Evolutionary conservation across 768 basidiomycete species (phyloP).

Genomic region (Russula olivacea): DNA sequence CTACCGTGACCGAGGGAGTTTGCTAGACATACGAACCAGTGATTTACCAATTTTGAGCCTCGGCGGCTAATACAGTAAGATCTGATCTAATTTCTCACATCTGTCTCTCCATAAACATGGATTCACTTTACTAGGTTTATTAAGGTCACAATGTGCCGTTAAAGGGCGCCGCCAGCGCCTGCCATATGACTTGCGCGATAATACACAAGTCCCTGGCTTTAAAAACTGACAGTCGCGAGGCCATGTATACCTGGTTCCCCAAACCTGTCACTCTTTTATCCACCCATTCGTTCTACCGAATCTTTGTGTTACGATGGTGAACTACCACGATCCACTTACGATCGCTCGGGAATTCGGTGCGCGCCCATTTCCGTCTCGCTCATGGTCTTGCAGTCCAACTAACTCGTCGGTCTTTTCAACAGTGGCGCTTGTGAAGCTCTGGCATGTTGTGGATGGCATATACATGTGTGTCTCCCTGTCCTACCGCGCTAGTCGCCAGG

Average conservation of each 20-base stretch:
- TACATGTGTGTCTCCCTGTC: constrained; percentile 2
- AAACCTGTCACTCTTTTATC: not conserved
- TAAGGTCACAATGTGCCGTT: no score
- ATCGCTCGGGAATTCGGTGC: not conserved
- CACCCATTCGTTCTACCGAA: not conserved
- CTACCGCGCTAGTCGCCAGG: not conserved
- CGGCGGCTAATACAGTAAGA: no score
- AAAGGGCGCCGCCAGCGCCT: no score
- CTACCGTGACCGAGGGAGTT: no score
- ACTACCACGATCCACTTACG: not conserved
- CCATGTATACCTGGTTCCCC: no score
- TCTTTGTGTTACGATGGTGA: not conserved
- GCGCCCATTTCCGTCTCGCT: not conserved
- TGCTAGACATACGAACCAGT: no score
- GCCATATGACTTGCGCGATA: no score
- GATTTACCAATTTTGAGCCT: no score
- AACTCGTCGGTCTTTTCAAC: not conserved
- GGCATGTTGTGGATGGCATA: constrained; percentile 4
- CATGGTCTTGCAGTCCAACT: not conserved
- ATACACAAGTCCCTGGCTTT: not conserved
- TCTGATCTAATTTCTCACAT: no score
- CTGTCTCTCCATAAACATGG: no score
- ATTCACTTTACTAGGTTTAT: no score
- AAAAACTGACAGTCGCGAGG: not conserved
- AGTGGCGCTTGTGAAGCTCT: constrained; percentile 6